A percentile compares a stretch with the other conserved stretches of the same genome.
These are phyloP conservation scores for Laguncularia racemosa DNA, from an alignment of 345 rosid genomes.

Conservation along the genomic window DNA sequence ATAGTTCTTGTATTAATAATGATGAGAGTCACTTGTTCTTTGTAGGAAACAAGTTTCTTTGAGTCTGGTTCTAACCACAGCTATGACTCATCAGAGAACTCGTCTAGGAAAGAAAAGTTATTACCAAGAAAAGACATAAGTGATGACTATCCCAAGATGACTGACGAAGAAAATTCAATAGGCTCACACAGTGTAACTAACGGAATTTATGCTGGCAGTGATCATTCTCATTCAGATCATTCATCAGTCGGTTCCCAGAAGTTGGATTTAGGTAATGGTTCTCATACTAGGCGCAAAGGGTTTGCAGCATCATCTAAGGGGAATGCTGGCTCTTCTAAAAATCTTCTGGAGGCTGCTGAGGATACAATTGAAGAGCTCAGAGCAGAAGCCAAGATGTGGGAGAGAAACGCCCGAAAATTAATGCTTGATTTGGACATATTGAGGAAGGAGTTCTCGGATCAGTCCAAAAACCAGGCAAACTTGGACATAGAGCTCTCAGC, in stretches of 20 bases:
- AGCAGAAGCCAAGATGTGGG: conserved; percentile 50
- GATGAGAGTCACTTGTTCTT: neutral
- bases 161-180: conserved; percentile 15
- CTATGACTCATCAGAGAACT: conserved; percentile 25
- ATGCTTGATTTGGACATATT: conserved; percentile 37
- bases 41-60: conserved; percentile 25
- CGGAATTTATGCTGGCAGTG: conserved; percentile 5
- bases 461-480: conserved; percentile 26
- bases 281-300: conserved; percentile 15
- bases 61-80: conserved; percentile 27
- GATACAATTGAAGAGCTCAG: conserved; percentile 34
- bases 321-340: conserved; percentile 28
- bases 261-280: conserved; percentile 14
- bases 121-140: conserved; percentile 5
- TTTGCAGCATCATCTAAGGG: conserved; percentile 13
- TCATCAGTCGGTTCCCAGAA: conserved; percentile 18
- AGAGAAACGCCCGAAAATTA: conserved; percentile 39
- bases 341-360: conserved; percentile 42
- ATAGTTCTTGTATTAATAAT: neutral
- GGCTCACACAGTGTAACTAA: conserved; percentile 8
- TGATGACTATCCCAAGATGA: conserved; percentile 7
- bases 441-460: conserved; percentile 36
- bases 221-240: conserved; percentile 23
- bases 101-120: conserved; percentile 11
- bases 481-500: conserved; percentile 38